Evolutionary conservation across 2,329 filamentous ascomycete species (phyloP), one percentile per base, ranked within the genome.

Genomic region (Colletotrichum coccodes): DNA sequence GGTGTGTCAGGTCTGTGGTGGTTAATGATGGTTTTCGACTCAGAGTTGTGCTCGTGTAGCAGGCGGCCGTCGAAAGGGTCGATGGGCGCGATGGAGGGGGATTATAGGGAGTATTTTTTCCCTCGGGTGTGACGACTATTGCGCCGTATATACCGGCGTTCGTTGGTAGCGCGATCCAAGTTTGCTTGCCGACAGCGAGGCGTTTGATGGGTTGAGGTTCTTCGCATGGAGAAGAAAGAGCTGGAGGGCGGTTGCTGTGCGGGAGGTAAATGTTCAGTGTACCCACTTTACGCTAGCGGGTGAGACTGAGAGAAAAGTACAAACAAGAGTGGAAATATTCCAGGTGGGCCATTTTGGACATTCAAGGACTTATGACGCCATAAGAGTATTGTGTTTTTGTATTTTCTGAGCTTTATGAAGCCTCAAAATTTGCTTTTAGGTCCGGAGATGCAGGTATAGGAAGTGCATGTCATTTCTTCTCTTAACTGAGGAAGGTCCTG

Each of bases 171-270:
- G 66, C 61, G 56, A 60, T 60, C 21, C 61, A 49, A 59, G 34
- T 60, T 60, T 66, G 62, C 54, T 59, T 42, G 32, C 34, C 58
- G 57, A 42, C 54, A 60, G 58, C 64, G 57, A 71, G 71, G 68
- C 65, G 68, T 72, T 72, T 58, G 63, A 65, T 58, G 54, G 34
- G 59, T 65, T 40, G 57, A 65, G 60, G 66, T 62, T 70, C 56
- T 38, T 26, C 50, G 65, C 64, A 69, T 64, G 65, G 26, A 40
- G 47, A 56, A 71, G 66, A 72, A 64, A 64, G 65, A 67, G 61
- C 54, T 53, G 49, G 53, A 46, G 60, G 46, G 61, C 38, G 18
- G 44, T 34, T 65, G 65, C 65, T 56, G 61, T 65, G 47, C 38
- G 30, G 40, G 26, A 59, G 30, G 30, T 5, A 9, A 7, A 59